Evolutionary conservation across 2,329 filamentous ascomycete genomes (phyloP).

Genomic region (Fusarium nelsonii): DNA sequence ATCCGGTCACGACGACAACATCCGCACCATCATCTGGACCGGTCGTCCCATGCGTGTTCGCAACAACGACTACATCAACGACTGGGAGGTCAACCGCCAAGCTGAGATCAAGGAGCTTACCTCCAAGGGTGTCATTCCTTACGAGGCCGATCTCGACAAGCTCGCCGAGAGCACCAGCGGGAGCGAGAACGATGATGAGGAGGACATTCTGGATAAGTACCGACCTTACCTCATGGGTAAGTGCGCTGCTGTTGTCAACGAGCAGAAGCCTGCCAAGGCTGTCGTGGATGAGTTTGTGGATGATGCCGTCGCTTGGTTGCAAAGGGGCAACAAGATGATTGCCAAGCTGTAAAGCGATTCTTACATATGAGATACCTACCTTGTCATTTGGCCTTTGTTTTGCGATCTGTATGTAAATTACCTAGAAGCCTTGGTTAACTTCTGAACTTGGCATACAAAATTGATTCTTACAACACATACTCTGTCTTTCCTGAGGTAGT

Average conservation of each 20-base stretch:
- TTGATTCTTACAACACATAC: not conserved
- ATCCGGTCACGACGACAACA: conserved; percentile 92
- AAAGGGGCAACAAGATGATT: conserved; percentile 75
- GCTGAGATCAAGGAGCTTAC: conserved; percentile 94
- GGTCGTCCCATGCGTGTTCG: conserved; percentile 93
- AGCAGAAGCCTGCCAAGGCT: conserved; percentile 89
- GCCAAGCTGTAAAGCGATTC: conserved; percentile 72
- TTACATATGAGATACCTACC: conserved; percentile 17
- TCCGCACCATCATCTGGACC: conserved; percentile 98
- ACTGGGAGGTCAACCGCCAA: conserved; percentile 95
- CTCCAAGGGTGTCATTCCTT: conserved; percentile 88
- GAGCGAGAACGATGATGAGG: conserved; percentile 77
- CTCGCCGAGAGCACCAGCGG: conserved; percentile 74
- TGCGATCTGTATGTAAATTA: conserved; percentile 44
- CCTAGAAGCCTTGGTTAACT: conserved; percentile 17
- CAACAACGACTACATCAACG: conserved; percentile 91
- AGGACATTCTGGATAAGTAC: conserved; percentile 92
- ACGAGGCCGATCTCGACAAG: conserved; percentile 93
- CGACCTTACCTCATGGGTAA: conserved; percentile 96
- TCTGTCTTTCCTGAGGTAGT: not conserved
- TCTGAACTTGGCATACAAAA: not conserved
- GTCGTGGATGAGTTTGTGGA: conserved; percentile 95
- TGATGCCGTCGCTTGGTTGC: conserved; percentile 79
- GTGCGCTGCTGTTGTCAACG: conserved; percentile 91
- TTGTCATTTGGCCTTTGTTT: conserved; percentile 23